These are phyloP conservation scores for Acacia concinna DNA, from an alignment of 331 rosid species.

Conservation along the genomic window DNA sequence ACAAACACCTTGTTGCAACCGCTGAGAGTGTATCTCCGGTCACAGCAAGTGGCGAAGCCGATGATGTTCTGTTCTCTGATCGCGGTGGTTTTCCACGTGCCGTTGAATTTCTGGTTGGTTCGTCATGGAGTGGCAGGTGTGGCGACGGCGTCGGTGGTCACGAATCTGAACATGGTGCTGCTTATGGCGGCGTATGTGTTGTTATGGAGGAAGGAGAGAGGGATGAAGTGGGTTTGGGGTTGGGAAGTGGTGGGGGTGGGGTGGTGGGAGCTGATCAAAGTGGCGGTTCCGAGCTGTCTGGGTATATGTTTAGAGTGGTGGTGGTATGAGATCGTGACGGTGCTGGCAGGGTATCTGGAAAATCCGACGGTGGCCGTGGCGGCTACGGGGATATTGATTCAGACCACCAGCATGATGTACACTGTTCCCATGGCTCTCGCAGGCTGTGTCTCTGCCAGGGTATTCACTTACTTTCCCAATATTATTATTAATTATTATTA, in stretches of 20 bases:
- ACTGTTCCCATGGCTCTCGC: conserved; percentile 96
- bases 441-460: conserved; percentile 88
- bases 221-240: conserved; percentile 46
- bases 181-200: conserved; percentile 72
- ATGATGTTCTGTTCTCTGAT: conserved; percentile 81
- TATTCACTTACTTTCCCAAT: not conserved
- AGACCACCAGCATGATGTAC: conserved; percentile 98
- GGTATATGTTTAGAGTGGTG: conserved; percentile 99
- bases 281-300: conserved; percentile 89
- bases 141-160: conserved; percentile 85
- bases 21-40: conserved; percentile 64
- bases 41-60: conserved; percentile 78
- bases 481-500: not conserved
- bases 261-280: conserved; percentile 54
- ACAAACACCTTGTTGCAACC: conserved; percentile 78
- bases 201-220: conserved; percentile 43
- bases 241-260: conserved; percentile 48
- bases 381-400: conserved; percentile 90
- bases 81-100: conserved; percentile 76
- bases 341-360: conserved; percentile 78
- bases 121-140: conserved; percentile 76
- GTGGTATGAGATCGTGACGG: conserved; percentile 98
- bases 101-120: conserved; percentile 62
- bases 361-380: conserved; percentile 80
- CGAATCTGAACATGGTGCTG: conserved; percentile 73